Evolutionary conservation across 768 basidiomycete species (phyloP), one percentile per base, ranked within the genome.

Genomic region (Porpolomopsis calyptriformis): DNA sequence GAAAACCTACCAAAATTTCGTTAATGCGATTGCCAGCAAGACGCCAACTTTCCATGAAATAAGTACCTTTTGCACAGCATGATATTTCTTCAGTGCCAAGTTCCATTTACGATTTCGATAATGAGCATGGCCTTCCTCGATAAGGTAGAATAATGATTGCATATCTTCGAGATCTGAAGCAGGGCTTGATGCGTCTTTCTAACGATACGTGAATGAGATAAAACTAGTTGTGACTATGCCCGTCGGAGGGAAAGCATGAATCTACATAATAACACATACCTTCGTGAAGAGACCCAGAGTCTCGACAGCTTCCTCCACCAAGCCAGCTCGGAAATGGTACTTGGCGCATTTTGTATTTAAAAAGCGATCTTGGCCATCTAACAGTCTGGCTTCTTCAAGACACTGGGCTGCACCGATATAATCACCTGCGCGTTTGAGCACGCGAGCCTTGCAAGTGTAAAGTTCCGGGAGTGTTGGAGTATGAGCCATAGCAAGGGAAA

Each of bases 281-380:
- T 93, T 93, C 3, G 94, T 98, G 60, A 99, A 99, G 48, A 96
- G 52, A 2, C 85, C 88, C 14, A 94, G 67, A 4, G 90, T 67
- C 1, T 74, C 65, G 43, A 71, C 76, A 0, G 89, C 94, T 57
- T 86, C 84, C 34, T 80, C 77, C 3, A 85, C 59, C 60, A 88
- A 69, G 4, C 87, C 93, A 4, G 85, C 88, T 36, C 93, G 69
- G 33, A 98, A 61, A 39, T 83, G 73, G 58, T 98, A 98, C 60
- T 98, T 98, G 0, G 82, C 94, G 40, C 77, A 74, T 61, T 98
- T 98, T 27, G 87, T 87, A 63, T 99, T 98, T 56, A 99, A 61
- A 65, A 90, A 96, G 37, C 96, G 71, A 59, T 99, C 96, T 64
- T 98, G 96, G 0, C 88, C 82, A 59, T 99, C 96, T 40, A 99